Evolutionary conservation across 495 filamentous ascomycete genomes (phyloP).

Genomic region (Talaromyces nanjingensis): DNA sequence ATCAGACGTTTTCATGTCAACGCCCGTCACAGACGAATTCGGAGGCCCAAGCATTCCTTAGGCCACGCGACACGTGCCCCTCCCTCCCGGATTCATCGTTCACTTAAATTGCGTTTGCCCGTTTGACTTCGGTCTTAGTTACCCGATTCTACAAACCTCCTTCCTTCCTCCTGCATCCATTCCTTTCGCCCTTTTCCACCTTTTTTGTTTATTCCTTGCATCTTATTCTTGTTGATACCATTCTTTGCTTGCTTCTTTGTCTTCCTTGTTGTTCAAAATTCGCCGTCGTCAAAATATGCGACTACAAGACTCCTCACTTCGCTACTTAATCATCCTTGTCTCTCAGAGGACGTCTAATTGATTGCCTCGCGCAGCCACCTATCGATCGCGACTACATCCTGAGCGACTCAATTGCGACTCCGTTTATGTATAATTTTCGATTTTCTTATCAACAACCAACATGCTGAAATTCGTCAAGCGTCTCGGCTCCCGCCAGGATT

Average conservation of each 20-base stretch:
- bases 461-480: conserved; percentile 1
- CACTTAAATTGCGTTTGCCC: neutral
- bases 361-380: neutral
- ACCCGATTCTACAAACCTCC: neutral
- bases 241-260: neutral
- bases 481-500: neutral
- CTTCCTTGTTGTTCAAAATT: neutral
- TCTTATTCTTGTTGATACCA: neutral
- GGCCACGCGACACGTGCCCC: neutral
- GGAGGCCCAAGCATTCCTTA: neutral
- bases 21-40: neutral
- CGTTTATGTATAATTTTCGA: neutral
- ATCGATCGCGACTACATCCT: neutral
- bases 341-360: neutral
- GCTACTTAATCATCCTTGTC: neutral
- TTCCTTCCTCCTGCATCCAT: neutral
- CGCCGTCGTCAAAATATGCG: neutral
- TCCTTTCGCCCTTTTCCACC: neutral
- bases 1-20: neutral
- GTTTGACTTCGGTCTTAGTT: neutral
- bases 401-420: neutral
- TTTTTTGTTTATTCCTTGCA: neutral
- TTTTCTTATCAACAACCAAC: neutral
- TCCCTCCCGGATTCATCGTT: neutral
- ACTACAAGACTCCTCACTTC: neutral